Base-by-base conservation (phyloP, 805 yeast species). In the Myxozyma neglecta region DNA sequence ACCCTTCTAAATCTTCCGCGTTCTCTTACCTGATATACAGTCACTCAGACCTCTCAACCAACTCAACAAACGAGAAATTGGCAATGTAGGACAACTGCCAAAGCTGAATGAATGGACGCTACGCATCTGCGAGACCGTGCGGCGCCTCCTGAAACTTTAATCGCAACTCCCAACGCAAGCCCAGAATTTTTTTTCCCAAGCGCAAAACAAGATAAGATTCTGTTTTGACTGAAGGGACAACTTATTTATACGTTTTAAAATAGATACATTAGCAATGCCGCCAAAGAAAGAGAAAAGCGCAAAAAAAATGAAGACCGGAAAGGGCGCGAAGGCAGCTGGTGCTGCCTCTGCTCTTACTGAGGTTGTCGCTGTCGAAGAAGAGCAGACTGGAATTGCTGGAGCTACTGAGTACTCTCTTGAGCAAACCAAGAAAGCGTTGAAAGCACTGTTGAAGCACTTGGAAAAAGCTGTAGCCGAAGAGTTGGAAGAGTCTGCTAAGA, bases 371-470 rank as follows among this genome's bases (percentile, higher is more conserved):
- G 53, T 35, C 6, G 55, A 13, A n/a, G 45, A 13, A 13, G 13
- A 48, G 14, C 42, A 14, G 18, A 13, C 43, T 9, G 51, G 51
- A 29, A 43, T 45, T 37, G 42, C 42, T 5, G 50, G 44, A 20
- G 46, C 49, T 5, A 42, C 35, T 32, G 61, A 57, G 36, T 53
- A 60, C 45, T 53, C 68, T 9, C 18, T 45, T 6, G 69, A 65
- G 39, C 74, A 72, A 62, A 69, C 74, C 9, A 66, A 68, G 34
- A 68, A 72, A 50, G 80, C 80, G n/a, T 66, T 70, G 35, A 64
- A 76, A 16, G 96, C 90, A 68, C 81, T 94, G 71, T 76, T 78
- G 59, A 86, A 87, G 72, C 90, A 81, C 74, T 73, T 82, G 55
- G 72, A 78, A 35, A 73, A 75, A 52, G 18, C 10, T 3, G 43